A percentile compares a stretch with the other conserved stretches of the same genome.
These are phyloP conservation scores for Amanita brunnescens DNA, from an alignment of 768 basidiomycete species.

Conservation along the genomic window DNA sequence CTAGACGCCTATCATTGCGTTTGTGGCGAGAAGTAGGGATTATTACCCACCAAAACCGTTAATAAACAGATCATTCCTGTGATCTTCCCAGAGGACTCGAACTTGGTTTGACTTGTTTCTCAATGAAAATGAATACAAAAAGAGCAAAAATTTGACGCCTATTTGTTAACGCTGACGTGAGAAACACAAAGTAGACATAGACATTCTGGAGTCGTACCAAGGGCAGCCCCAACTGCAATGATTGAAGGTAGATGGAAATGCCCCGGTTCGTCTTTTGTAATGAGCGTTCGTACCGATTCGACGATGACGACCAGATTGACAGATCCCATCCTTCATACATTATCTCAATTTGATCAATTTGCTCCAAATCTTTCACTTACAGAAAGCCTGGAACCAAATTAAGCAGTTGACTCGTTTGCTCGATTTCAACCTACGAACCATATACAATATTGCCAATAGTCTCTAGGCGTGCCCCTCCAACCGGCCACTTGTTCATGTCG, in stretches of 20 bases:
- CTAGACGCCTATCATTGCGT: conserved; percentile 24
- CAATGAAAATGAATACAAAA: conserved; percentile 78
- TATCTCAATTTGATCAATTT: conserved; percentile 22
- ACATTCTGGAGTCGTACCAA: conserved; percentile 40
- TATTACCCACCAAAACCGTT: conserved; percentile 58
- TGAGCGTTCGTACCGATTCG: conserved; percentile 69
- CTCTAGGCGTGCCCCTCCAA: conserved; percentile 83
- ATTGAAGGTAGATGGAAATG: conserved; percentile 76
- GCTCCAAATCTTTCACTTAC: conserved; percentile 21
- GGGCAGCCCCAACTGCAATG: conserved; percentile 72
- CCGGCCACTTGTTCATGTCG: conserved; percentile 85
- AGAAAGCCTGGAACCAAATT: conserved; percentile 32
- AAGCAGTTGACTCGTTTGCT: neutral
- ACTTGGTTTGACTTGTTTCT: conserved; percentile 86
- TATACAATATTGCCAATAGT: conserved; percentile 87
- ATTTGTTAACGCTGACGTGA: neutral
- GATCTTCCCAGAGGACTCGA: conserved; percentile 93
- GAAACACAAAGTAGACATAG: conserved; percentile 4
- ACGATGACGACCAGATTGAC: conserved; percentile 91
- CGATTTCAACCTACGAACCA: conserved; percentile 29
- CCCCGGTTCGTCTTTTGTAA: conserved; percentile 49
- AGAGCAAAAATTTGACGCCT: conserved; percentile 83
- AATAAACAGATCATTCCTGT: conserved; percentile 86
- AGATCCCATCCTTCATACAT: conserved; percentile 73
- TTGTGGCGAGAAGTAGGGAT: neutral